phyloP scores from a whole-genome alignment of 768 basidiomycete species.

The Mycena venus region DNA sequence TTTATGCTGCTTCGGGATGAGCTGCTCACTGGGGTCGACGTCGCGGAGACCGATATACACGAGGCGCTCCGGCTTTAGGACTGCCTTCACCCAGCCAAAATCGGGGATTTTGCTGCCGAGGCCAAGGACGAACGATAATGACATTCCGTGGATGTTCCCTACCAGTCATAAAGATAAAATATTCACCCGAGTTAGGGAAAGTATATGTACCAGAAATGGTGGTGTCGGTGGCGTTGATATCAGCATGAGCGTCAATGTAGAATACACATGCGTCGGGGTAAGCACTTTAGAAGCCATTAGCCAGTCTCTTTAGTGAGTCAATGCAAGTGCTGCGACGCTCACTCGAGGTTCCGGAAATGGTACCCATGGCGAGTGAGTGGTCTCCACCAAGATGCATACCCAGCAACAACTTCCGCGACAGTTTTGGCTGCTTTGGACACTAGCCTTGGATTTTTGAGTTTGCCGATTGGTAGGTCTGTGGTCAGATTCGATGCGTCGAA shows the following conservation, averaged over 20 bases:
- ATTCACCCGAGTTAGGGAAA: neutral
- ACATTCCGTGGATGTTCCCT: conserved; percentile 99
- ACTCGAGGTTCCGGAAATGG: conserved; percentile 76
- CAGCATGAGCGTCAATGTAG: conserved; percentile 99
- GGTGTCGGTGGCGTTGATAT: conserved; percentile 91
- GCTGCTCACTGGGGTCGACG: conserved; percentile 90
- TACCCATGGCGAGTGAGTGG: conserved; percentile 96
- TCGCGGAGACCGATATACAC: conserved; percentile 98
- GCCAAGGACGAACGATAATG: conserved; percentile 91
- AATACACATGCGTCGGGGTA: conserved; percentile 89
- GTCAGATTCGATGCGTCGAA: conserved; percentile 80
- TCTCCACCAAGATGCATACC: conserved; percentile 91
- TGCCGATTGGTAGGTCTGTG: conserved; percentile 86
- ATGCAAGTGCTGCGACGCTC: too few species aligned
- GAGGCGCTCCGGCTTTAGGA: conserved; percentile 78
- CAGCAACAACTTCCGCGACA: conserved; percentile 83
- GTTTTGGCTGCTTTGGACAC: conserved; percentile 87
- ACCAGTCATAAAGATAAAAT: conserved; percentile 22
- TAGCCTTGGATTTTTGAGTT: conserved; percentile 89
- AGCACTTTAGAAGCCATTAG: too few species aligned
- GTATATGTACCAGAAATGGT: conserved; percentile 75
- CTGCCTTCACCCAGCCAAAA: conserved; percentile 69
- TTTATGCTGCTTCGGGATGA: conserved; percentile 81
- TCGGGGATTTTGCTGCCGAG: conserved; percentile 60
- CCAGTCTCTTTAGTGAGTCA: too few species aligned